Evolutionary conservation across 2,329 filamentous ascomycete genomes (phyloP).

Genomic region (Epichloe typhina): DNA sequence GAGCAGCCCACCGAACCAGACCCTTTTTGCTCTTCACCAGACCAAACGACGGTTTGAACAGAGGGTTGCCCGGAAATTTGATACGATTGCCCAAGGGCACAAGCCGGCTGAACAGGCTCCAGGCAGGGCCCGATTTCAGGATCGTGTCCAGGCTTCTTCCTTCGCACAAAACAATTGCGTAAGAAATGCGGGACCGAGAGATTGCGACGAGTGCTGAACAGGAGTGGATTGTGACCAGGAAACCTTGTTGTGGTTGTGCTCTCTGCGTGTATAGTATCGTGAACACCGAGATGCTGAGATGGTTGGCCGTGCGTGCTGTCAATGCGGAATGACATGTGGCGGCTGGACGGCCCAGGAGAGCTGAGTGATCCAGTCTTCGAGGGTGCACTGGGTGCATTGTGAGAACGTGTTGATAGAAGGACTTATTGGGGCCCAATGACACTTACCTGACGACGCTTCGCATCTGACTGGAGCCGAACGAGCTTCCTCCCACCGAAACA

Average conservation of each 20-base stretch:
- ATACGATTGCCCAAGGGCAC: neutral
- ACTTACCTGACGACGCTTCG: constrained; percentile 11
- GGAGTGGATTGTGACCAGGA: constrained; percentile 18
- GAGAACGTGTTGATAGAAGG: constrained; percentile 4
- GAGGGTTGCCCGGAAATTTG: constrained; percentile 5
- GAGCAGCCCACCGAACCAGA: neutral
- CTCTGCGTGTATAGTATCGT: neutral
- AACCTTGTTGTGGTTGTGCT: neutral
- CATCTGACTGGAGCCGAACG: constrained; percentile 11
- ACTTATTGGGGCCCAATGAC: neutral
- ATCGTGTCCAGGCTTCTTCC: neutral
- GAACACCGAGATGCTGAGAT: constrained; percentile 4
- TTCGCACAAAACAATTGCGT: constrained; percentile 8
- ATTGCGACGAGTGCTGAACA: constrained; percentile 21
- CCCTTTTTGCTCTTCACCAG: constrained; percentile 9
- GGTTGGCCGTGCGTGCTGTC: constrained; percentile 7
- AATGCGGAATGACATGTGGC: constrained; percentile 9
- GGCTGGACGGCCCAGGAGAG: constrained; percentile 10
- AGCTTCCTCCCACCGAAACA: constrained; percentile 8
- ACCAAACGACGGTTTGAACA: constrained; percentile 18
- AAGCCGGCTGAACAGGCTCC: neutral
- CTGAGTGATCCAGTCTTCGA: constrained; percentile 3
- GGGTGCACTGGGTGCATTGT: neutral
- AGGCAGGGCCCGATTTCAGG: neutral
- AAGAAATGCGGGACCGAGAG: constrained; percentile 12